Evolutionary conservation across 2,329 filamentous ascomycete genomes (phyloP), one percentile per base, ranked within the genome.

Genomic region (Aspergillus sergii): DNA sequence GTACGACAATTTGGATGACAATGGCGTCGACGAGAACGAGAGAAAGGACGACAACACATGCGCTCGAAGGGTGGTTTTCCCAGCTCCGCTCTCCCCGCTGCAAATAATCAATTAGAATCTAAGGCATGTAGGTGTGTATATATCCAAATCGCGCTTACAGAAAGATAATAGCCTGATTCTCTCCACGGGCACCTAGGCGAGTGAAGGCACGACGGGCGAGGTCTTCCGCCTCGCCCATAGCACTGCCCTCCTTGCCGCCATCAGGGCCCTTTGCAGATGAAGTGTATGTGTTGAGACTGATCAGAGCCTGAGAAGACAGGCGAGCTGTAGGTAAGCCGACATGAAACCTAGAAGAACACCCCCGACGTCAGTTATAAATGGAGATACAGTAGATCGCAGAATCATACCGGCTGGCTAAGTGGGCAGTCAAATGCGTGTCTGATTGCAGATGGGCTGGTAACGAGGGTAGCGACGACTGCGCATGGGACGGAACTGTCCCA

Each of bases 231-330:
- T 93, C 94, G 62, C 90, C 93, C 86, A 94, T 93, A 67, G 93
- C 93, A 81, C 93, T 97, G 41, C 94, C 94, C 71, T 96, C 92
- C 74, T 93, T 95, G 63, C 88, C 89, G 69, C 94, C 94, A 91
- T 97, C 93, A 4, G 91, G 88, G 26, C 94, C 94, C 75, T 93
- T 94, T 60, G 90, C 86, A 0, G 94, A 94, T 12, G 92, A 92
- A 12, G 92, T 94, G 78, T 96, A 98, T 23, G 94, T 99, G 82
- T 99, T 99, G 68, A 99, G 84, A 58, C 92, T 91, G 74, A 99
- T 90, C 70, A 98, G 85, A 56, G 91, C 95, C 76, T 98, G 94
- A 0, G 93, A 96, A 0, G 94, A 97, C 21, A 99, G 87, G 56
- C 88, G 88, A 59, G 95, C 93, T 0, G 94, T 96, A 11, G 95